Evolutionary conservation across 352 stramenopile species (phyloP).

Genomic region (Lagenidium sp.): DNA sequence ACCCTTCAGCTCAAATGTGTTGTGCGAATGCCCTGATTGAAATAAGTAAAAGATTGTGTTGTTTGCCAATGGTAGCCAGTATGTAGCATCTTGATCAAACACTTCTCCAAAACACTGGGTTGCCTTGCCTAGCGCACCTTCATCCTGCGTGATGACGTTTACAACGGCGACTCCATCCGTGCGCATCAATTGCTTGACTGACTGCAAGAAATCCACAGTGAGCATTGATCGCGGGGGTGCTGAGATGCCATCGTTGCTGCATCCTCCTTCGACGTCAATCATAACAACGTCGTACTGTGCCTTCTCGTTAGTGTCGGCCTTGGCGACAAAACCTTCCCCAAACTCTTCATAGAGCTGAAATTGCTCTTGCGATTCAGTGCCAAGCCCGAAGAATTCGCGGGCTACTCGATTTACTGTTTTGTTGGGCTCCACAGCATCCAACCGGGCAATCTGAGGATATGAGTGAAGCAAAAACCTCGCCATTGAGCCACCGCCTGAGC

Average conservation of each 20-base stretch:
- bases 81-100: no score
- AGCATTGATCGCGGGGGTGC: constrained; percentile 39
- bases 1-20: no score
- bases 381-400: constrained; percentile 33
- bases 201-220: constrained; percentile 20
- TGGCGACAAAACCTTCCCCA: constrained; percentile 17
- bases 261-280: constrained; percentile 55
- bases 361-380: constrained; percentile 8
- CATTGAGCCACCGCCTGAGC: constrained; percentile 43
- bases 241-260: constrained; percentile 15
- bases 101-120: no score
- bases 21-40: no score
- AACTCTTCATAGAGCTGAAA: constrained; percentile 40
- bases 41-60: no score
- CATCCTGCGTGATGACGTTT: constrained; percentile 48
- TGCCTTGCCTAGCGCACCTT: constrained; percentile 18
- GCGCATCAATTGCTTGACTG: constrained; percentile 16
- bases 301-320: constrained; percentile 4
- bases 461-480: constrained; percentile 45
- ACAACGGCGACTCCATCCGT: constrained; percentile 29
- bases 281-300: constrained; percentile 31
- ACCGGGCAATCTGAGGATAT: constrained; percentile 12
- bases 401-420: constrained; percentile 32
- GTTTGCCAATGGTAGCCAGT: no score
- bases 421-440: constrained; percentile 60